Evolutionary conservation across 352 stramenopile genomes (phyloP), one percentile per base, ranked within the genome.

Genomic region (Phytophthora nicotianae): DNA sequence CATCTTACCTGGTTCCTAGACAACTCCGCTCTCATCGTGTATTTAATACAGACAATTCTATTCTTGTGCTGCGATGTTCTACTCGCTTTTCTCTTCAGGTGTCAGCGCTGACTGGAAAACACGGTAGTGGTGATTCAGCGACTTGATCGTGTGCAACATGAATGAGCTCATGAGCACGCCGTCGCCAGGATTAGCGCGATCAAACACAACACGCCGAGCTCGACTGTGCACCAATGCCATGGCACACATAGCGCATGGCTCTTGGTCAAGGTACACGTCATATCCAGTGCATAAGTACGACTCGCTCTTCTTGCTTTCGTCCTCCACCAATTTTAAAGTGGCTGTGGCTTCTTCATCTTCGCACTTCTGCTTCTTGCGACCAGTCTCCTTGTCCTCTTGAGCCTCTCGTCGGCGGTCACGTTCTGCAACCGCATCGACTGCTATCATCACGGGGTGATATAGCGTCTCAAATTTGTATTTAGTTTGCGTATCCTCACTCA

Each of bases 221-320:
- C 90, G 85, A 60, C 83, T 94, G 76, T 97, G 90, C 3, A 96
- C 69, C 1, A 97, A 75, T 7, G 89, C 90, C 90, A 97, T 97
- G 1, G 90, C 83, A 51, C 89, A 97, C 88, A 96, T 96, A 14
- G 72, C 72, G 41, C 89, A 97, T 38, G 90, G 90, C 68, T 97
- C 90, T 21, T 70, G 54, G 50, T 95, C 88, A 19, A 96, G 17
- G 49, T 92, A 96, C 37, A 96, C 68, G 38, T 97, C 90, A 60
- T 96, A 92, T 29, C 87, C 88, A 5, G 89, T 97, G 61, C 89
- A 97, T 51, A 97, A 60, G 53, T 97, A 97, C 32, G 88, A 91
- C 54, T 89, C 70, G 6, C 40, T 58, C 11, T 45, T 33, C 37
- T 65, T 69, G 2, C n/a, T 50, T 37, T 62, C 43, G 9, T 27